Evolutionary conservation across 1,284 basidiomycete genomes (phyloP).

Genomic region (Amylostereum chailletii): DNA sequence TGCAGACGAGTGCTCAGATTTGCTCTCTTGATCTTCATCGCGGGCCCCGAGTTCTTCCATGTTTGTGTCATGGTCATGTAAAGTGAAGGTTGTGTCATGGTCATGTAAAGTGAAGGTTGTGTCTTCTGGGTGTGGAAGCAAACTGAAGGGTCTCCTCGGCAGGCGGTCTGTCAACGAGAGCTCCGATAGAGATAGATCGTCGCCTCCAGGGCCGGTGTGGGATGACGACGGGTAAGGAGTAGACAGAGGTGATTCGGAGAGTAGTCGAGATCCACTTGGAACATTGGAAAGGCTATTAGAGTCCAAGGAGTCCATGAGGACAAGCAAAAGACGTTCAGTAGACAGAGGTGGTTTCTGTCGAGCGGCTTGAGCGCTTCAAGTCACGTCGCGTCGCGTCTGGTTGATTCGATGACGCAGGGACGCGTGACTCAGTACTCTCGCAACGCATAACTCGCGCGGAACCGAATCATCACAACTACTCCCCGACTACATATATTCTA

Average conservation of each 20-base stretch:
- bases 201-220: conserved; percentile 35
- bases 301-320: conserved; percentile 23
- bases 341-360: no score
- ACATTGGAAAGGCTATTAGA: conserved; percentile 19
- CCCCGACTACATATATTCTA: no score
- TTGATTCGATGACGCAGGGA: no score
- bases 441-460: no score
- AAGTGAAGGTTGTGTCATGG: conserved; percentile 18
- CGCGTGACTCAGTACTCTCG: no score
- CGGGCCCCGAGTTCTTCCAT: conserved; percentile 12
- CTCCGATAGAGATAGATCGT: conserved; percentile 57
- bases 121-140: conserved; percentile 27
- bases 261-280: conserved; percentile 33
- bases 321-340: not conserved
- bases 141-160: conserved; percentile 9
- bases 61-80: conserved; percentile 17
- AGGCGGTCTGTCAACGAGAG: conserved; percentile 38
- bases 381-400: no score
- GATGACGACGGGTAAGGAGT: conserved; percentile 30
- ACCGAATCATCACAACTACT: no score
- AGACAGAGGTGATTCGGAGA: conserved; percentile 41
- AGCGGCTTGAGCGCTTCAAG: no score
- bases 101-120: conserved; percentile 16
- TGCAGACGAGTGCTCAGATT: conserved; percentile 20
- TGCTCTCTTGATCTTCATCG: conserved; percentile 17